These are phyloP conservation scores for Salix udensis DNA, from an alignment of 345 rosid species.

Conservation along the genomic window DNA sequence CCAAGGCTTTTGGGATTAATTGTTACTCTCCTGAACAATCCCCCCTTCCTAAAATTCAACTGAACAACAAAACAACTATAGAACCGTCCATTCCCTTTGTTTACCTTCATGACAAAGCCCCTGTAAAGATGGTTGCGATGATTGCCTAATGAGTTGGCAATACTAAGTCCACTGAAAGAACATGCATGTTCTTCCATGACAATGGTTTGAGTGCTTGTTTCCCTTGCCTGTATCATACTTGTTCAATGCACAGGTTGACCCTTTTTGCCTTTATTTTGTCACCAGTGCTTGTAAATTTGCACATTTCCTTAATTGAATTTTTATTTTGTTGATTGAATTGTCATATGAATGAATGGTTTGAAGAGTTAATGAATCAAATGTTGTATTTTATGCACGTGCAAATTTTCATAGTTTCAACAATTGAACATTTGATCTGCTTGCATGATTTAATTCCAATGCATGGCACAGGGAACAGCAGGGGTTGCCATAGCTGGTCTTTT, in stretches of 20 bases:
- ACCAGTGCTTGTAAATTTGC: not conserved
- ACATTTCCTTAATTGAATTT: not conserved
- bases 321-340: not conserved
- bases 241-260: not conserved
- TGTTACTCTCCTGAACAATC: not conserved
- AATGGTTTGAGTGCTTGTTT: not conserved
- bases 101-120: not conserved
- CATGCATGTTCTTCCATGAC: not conserved
- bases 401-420: not conserved
- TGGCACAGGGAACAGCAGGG: slow-evolving; percentile 87
- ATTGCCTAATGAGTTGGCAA: not conserved
- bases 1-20: not conserved
- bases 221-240: not conserved
- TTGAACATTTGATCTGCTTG: not conserved
- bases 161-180: not conserved
- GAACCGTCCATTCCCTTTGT: not conserved
- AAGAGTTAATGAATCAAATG: not conserved
- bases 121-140: not conserved
- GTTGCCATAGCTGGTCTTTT: slow-evolving; percentile 97
- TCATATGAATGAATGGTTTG: not conserved
- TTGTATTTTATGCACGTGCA: not conserved
- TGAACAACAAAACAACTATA: not conserved
- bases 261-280: not conserved
- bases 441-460: slow-evolving; percentile 6
- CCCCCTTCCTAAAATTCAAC: not conserved